Conservation (phyloP, 2,329 filamentous ascomycete genomes). For the Arthroderma sp. region DNA sequence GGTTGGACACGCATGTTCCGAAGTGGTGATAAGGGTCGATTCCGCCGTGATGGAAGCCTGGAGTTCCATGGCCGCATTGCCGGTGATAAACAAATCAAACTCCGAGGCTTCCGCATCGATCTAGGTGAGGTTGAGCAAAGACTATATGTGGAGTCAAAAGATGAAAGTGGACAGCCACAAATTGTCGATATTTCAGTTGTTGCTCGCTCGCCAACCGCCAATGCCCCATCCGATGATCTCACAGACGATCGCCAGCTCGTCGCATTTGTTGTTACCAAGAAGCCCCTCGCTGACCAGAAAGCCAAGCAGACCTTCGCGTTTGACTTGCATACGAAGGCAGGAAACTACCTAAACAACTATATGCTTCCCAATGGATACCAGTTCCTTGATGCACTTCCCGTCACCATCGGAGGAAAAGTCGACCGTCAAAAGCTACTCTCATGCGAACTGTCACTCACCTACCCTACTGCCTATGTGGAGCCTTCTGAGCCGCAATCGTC, state of each 20-base stretch:
- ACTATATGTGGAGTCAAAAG: constrained; percentile 5
- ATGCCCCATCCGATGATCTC: constrained; percentile 1
- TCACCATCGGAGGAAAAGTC: constrained; percentile 6
- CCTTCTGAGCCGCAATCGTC: background rate
- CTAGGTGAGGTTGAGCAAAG: constrained; percentile 26
- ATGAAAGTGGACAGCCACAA: constrained; percentile 1
- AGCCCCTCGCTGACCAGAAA: constrained; percentile 4
- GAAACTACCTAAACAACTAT: constrained; percentile 3
- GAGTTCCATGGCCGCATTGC: constrained; percentile 15
- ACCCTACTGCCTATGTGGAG: background rate
- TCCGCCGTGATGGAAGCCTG: constrained; percentile 12
- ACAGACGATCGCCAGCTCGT: constrained; percentile 6
- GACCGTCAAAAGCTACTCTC: constrained; percentile 5
- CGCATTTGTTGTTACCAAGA: constrained; percentile 5
- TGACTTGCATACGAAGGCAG: constrained; percentile 2
- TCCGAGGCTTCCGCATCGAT: constrained; percentile 24
- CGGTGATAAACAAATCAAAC: constrained; percentile 12
- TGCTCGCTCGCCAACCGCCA: constrained; percentile 1
- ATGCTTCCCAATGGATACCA: constrained; percentile 8
- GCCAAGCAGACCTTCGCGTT: constrained; percentile 3
- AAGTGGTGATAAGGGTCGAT: constrained; percentile 15
- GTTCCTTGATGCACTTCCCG: constrained; percentile 6
- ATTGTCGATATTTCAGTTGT: constrained; percentile 6
- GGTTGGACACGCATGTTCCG: constrained; percentile 13
- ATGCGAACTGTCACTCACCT: constrained; percentile 2